A percentile compares a stretch with the other conserved stretches of the same genome.
Conservation (phyloP, 345 rosid species). For the Brassica cretica region DNA sequence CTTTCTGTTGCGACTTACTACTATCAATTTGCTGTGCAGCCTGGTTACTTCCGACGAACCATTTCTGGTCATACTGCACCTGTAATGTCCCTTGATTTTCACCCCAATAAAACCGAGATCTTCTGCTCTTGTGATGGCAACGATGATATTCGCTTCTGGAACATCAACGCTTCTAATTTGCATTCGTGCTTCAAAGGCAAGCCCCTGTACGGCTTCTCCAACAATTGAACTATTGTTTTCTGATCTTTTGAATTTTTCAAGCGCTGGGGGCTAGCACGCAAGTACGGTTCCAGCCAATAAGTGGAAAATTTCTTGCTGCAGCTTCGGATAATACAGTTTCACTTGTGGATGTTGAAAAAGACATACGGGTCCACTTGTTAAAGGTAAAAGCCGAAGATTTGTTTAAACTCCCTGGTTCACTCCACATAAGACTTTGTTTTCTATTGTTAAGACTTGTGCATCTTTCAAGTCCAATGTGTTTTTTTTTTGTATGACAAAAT, state of each 20-base stretch:
- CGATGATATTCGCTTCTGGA: slow-evolving; percentile 87
- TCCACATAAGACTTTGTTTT: background rate
- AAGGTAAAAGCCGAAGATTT: slow-evolving; percentile 48
- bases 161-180: slow-evolving; percentile 51
- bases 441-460: background rate
- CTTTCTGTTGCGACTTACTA: slow-evolving; percentile 14
- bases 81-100: slow-evolving; percentile 89
- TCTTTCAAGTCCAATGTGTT: background rate
- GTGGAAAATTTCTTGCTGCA: slow-evolving; percentile 75
- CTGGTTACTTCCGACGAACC: slow-evolving; percentile 50
- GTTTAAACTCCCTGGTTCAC: background rate
- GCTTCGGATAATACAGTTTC: slow-evolving; percentile 76
- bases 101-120: slow-evolving; percentile 79
- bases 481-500: slow-evolving; percentile 1
- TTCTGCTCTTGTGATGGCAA: slow-evolving; percentile 90
- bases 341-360: slow-evolving; percentile 65
- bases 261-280: slow-evolving; percentile 72
- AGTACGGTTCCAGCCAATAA: slow-evolving; percentile 88
- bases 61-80: slow-evolving; percentile 60
- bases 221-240: slow-evolving; percentile 14
- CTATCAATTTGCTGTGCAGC: slow-evolving; percentile 54
- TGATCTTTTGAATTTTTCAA: slow-evolving; percentile 18
- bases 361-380: slow-evolving; percentile 49
- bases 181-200: slow-evolving; percentile 58
- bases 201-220: slow-evolving; percentile 33